Conservation (phyloP, 306 rosid genomes). For the Canavalia gladiata region DNA sequence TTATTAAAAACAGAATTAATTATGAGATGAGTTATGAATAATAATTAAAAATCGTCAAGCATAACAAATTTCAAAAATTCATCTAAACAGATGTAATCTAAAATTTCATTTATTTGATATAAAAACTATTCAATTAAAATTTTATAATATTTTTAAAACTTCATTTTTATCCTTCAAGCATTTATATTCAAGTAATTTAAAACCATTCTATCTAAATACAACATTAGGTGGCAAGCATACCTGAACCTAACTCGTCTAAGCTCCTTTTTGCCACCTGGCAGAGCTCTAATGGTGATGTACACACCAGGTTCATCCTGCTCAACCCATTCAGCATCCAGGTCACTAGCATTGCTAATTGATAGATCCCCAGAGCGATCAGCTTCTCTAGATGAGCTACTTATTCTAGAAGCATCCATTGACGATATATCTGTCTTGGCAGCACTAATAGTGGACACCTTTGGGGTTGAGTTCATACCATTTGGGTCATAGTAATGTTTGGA, state of each 20-base stretch:
- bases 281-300: slow-evolving; percentile 66
- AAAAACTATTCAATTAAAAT: no score
- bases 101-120: no score
- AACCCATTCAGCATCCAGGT: slow-evolving; percentile 68
- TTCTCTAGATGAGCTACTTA: slow-evolving; percentile 71
- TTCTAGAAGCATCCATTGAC: slow-evolving; percentile 68
- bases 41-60: no score
- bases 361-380: slow-evolving; percentile 67
- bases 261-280: slow-evolving; percentile 70
- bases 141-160: no score
- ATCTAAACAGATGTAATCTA: no score
- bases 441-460: slow-evolving; percentile 69
- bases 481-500: slow-evolving; percentile 56
- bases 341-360: slow-evolving; percentile 69
- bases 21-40: no score
- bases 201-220: background rate
- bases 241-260: slow-evolving; percentile 75
- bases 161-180: no score
- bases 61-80: no score
- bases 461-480: slow-evolving; percentile 61
- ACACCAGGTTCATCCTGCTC: slow-evolving; percentile 76
- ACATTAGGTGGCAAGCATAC: slow-evolving; percentile 41
- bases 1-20: no score
- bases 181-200: no score
- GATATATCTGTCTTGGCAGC: slow-evolving; percentile 71